phyloP scores from a whole-genome alignment of 148 eudicot genomes.

The Limonium bicolor region DNA sequence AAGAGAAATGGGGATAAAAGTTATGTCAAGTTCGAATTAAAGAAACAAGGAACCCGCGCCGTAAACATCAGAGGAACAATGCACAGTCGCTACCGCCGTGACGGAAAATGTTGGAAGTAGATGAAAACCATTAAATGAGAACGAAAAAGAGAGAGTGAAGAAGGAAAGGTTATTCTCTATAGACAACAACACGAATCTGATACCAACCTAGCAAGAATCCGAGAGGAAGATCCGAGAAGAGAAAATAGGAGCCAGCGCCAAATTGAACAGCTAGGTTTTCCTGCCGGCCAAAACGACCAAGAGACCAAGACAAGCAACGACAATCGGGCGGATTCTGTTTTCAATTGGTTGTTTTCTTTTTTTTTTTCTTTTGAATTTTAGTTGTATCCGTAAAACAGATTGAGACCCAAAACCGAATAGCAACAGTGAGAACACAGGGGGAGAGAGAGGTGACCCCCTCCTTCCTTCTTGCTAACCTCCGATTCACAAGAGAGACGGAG shows the following conservation, averaged over 20 bases:
- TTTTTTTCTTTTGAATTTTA: neutral
- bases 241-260: too few species aligned
- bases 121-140: neutral
- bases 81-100: too few species aligned
- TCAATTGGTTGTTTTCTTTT: too few species aligned
- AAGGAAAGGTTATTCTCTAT: neutral
- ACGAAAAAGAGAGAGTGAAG: neutral
- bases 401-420: too few species aligned
- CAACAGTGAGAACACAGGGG: neutral
- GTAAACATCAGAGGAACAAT: too few species aligned
- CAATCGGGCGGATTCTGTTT: too few species aligned
- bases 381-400: neutral
- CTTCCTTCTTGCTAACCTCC: neutral
- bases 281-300: neutral
- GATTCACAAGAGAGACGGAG: neutral
- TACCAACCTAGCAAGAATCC: neutral
- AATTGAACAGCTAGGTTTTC: conserved; percentile 4
- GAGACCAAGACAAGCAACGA: neutral
- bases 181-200: too few species aligned
- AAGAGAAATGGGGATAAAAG: too few species aligned
- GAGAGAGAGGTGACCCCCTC: conserved; percentile 4
- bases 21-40: too few species aligned
- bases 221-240: conserved; percentile 4
- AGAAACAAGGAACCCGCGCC: too few species aligned
- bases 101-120: too few species aligned